Conservation (phyloP, 495 filamentous ascomycete genomes). For the Lasiosphaeriaceae sp. region DNA sequence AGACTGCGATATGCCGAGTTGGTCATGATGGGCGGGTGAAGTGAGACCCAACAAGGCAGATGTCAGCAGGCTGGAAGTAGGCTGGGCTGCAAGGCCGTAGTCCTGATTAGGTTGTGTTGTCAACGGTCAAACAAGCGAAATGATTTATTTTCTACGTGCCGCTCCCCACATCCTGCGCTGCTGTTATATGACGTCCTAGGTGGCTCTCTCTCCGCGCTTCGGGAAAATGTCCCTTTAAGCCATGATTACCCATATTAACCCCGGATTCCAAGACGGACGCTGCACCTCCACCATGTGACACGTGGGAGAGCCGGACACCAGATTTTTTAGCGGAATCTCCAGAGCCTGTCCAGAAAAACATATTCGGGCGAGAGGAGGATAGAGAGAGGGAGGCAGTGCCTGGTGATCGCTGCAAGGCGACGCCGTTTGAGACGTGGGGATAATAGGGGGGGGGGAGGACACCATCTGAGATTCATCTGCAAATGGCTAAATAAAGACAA, state of each 20-base stretch:
- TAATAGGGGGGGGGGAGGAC: too few species aligned
- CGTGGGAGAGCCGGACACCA: slow-evolving; percentile 18
- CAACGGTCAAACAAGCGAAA: background rate
- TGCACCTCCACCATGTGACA: slow-evolving; percentile 23
- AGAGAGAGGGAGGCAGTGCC: background rate
- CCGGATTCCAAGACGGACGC: slow-evolving; percentile 31
- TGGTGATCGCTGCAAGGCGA: too few species aligned
- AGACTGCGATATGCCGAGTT: background rate
- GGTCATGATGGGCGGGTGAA: background rate
- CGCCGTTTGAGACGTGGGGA: too few species aligned
- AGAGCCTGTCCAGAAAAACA: slow-evolving; percentile 8
- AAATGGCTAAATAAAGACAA: too few species aligned
- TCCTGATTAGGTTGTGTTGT: slow-evolving; percentile 12
- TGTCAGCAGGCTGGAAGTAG: background rate
- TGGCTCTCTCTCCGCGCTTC: background rate
- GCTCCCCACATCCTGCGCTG: background rate
- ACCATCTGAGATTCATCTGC: too few species aligned
- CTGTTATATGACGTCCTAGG: slow-evolving; percentile 3
- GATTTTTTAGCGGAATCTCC: slow-evolving; percentile 22
- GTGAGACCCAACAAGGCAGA: background rate
- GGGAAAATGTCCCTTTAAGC: slow-evolving; percentile 15
- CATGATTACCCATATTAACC: slow-evolving; percentile 38
- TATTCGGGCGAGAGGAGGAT: slow-evolving; percentile 18
- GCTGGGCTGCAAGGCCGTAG: slow-evolving; percentile 2
- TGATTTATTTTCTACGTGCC: background rate